Evolutionary conservation across 257 asterid species (phyloP), one percentile per base, ranked within the genome.

Genomic region (Parsonsia alboflavescens): DNA sequence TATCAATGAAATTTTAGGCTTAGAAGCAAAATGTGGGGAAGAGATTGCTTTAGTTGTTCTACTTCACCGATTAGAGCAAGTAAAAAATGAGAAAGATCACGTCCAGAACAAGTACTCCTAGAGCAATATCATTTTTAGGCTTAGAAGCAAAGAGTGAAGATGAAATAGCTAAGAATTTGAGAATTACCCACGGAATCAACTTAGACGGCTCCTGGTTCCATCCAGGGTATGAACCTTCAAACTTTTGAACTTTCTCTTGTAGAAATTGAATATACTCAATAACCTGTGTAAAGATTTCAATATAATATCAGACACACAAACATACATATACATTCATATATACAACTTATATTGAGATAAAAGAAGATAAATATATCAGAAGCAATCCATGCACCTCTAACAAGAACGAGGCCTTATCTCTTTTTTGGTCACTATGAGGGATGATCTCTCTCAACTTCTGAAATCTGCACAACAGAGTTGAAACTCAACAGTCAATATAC

Each of bases 341-440:
- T 16, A 41, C n/a, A 48, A 65, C n/a, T 52, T 13, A 50, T 26
- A 73, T 57, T 52, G 54, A 73, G 22, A 36, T 44, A 69, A 50
- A 61, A 49, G 33, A 44, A 41, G 44, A 71, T 39, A 15, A 75
- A 75, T 8, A 63, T 28, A 54, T 53, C n/a, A 39, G 22, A 44
- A 41, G 12, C 39, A 45, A 70, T 50, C 70, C 48, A 74, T 10
- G 49, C 82, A 88, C 99, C 97, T 95, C 99, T 71, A 92, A 76
- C 74, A 95, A 87, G 81, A 95, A 92, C 15, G 99, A 95, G 65
- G 99, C 99, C 89, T 91, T 95, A 66, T 95, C 99, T 85, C 98
- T 92, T 87, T 92, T 95, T 77, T 91, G 98, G 70, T 95, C 99
- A 70, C 93, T 82, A 81, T 89, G 86, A 59, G 99, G 99, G 76